Evolutionary conservation across 257 asterid genomes (phyloP), one percentile per base, ranked within the genome.

Genomic region (Thymus mandschuricus): DNA sequence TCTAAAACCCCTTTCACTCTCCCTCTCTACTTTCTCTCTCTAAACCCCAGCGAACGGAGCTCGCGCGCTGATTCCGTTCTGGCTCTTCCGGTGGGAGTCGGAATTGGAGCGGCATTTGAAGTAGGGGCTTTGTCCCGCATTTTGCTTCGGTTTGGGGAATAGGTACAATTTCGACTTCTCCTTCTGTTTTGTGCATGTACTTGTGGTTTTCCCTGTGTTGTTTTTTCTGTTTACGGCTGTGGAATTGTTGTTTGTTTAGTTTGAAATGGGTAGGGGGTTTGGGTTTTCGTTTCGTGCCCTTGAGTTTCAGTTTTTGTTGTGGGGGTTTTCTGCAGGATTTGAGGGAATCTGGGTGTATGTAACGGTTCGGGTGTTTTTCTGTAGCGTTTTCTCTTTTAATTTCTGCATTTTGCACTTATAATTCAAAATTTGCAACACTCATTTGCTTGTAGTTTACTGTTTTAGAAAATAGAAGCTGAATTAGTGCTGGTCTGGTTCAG

Each of bases 1-100:
- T 21, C 80, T 75, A 69, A 75, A 69, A 69, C 80, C 75, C 80
- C 79, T 49, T 29, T 45, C 38, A 44, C 75, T 40, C 50, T 4
- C 60, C 64, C 75, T 9, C 28, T 29, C 2, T 28, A 46, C 8
- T 63, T 15, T 75, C 10, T 68, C 66, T 59, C 74, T 75, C 69
- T 60, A 61, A 12, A 58, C 13, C 27, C 63, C 1, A 29, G 15
- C 12, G 15, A 64, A 30, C 66, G 63, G 33, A 1, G 28, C 35
- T 75, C 9, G 38, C 38, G 1, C 61, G 21, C 71, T 7, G 52
- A 68, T 51, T 69, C 35, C 46, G 43, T 43, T 63, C 12, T 40
- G 27, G 10, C 64, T 38, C 2, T 60, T 30, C 51, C 15, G 0
- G 21, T 2, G 7, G 66, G 74, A 9, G 10, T 64, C 50, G 58